Conservation (phyloP, 2,329 filamentous ascomycete genomes). For the Fusarium neocosmosporiellum region DNA sequence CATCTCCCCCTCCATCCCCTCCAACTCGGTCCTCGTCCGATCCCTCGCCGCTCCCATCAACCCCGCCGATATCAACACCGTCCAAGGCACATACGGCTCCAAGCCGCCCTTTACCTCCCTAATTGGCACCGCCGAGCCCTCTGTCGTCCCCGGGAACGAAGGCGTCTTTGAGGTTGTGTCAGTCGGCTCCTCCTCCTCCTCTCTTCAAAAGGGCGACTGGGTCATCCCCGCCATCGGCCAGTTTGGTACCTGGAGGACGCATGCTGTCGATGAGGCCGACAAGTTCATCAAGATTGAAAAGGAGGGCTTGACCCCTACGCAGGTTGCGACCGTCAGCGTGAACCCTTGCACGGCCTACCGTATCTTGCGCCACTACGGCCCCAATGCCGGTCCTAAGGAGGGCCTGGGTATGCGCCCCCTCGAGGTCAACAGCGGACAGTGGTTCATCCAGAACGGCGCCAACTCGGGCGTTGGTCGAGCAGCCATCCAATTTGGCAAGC, state of each 20-base stretch:
- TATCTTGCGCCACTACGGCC: slow-evolving; percentile 85
- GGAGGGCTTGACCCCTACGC: slow-evolving; percentile 76
- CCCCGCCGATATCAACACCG: slow-evolving; percentile 96
- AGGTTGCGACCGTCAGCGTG: slow-evolving; percentile 88
- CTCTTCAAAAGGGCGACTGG: slow-evolving; percentile 84
- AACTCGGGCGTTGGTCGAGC: slow-evolving; percentile 93
- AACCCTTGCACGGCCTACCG: slow-evolving; percentile 96
- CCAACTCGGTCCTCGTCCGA: slow-evolving; percentile 77
- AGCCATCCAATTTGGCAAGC: slow-evolving; percentile 85
- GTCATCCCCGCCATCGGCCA: slow-evolving; percentile 86
- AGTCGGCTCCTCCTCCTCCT: slow-evolving; percentile 66
- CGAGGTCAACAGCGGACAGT: slow-evolving; percentile 71
- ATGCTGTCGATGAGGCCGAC: slow-evolving; percentile 73
- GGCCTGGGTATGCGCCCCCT: slow-evolving; percentile 59
- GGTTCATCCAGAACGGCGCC: slow-evolving; percentile 97
- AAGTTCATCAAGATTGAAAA: slow-evolving; percentile 77
- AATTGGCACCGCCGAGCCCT: slow-evolving; percentile 80
- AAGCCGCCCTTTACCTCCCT: slow-evolving; percentile 81
- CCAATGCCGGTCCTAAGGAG: slow-evolving; percentile 57
- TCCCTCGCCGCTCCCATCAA: slow-evolving; percentile 94
- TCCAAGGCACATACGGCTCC: slow-evolving; percentile 94
- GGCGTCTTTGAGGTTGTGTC: slow-evolving; percentile 91
- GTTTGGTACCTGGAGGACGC: slow-evolving; percentile 95
- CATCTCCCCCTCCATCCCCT: slow-evolving; percentile 78
- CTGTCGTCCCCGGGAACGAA: slow-evolving; percentile 88